These are phyloP conservation scores for Phaseolus lunatus DNA, from an alignment of 306 rosid species.

Conservation along the genomic window DNA sequence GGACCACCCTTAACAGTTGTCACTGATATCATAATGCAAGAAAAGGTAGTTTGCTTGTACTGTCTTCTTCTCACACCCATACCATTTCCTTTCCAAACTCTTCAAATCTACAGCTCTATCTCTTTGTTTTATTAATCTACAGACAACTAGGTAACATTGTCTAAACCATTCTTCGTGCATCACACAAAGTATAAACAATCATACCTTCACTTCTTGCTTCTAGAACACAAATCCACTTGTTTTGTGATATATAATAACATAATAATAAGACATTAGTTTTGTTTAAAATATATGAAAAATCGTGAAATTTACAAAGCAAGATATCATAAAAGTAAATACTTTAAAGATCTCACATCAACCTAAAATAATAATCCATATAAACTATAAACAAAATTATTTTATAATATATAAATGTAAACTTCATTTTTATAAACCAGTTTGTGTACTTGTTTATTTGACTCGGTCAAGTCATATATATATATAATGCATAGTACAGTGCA, in stretches of 20 bases:
- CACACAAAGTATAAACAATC: not conserved
- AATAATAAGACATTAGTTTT: not conserved
- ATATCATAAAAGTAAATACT: not conserved
- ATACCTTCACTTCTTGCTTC: not conserved
- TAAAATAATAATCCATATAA: too few relatives aligned
- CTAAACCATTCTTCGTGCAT: not conserved
- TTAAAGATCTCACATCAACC: not conserved
- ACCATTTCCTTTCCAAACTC: constrained; percentile 25
- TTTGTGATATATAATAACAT: not conserved
- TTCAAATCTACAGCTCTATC: not conserved
- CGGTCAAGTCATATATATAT: not conserved
- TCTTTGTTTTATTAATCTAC: not conserved
- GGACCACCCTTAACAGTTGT: constrained; percentile 42
- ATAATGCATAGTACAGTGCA: too few relatives aligned
- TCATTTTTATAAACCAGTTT: not conserved
- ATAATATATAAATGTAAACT: too few relatives aligned
- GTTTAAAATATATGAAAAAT: too few relatives aligned
- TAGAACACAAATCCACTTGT: not conserved
- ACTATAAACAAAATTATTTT: too few relatives aligned
- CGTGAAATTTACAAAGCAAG: too few relatives aligned
- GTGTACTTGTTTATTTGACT: not conserved
- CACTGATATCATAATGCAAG: not conserved
- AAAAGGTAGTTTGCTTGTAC: constrained; percentile 5
- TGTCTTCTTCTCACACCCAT: constrained; percentile 38
- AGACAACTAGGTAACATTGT: not conserved